Conservation (phyloP, 768 basidiomycete genomes). For the Leucosporidium scottii region DNA sequence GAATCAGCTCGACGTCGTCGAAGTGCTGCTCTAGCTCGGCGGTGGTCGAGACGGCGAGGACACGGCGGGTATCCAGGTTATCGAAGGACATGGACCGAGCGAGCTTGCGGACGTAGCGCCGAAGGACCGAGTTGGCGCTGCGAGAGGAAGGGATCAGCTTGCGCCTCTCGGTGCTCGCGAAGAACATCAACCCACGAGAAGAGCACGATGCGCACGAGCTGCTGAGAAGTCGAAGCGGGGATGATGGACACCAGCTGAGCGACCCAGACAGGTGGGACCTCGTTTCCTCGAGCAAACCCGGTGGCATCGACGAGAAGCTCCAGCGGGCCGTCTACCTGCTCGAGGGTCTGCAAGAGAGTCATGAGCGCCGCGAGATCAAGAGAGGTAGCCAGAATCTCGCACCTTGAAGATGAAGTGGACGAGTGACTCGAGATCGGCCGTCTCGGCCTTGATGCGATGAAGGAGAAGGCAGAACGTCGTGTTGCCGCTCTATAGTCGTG, state of each 20-base stretch:
- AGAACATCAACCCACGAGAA: conserved; percentile 38
- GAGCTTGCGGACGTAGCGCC: conserved; percentile 66
- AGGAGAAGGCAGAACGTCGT: conserved; percentile 55
- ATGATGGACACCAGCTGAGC: conserved; percentile 69
- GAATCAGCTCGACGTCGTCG: conserved; percentile 43
- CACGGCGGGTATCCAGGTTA: conserved; percentile 49
- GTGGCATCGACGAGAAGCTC: conserved; percentile 79
- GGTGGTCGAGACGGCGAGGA: conserved; percentile 58
- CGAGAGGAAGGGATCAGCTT: no score
- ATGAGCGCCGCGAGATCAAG: no score
- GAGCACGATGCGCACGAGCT: conserved; percentile 59
- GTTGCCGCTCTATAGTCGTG: conserved; percentile 14
- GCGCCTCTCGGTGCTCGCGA: no score
- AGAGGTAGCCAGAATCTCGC: conserved; percentile 7
- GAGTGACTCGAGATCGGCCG: conserved; percentile 67
- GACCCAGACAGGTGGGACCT: conserved; percentile 73
- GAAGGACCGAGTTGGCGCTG: conserved; percentile 63
- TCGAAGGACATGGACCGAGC: conserved; percentile 1
- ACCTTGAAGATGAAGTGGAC: conserved; percentile 74
- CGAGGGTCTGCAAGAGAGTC: background rate
- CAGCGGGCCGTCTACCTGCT: conserved; percentile 41
- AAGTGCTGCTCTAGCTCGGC: conserved; percentile 52
- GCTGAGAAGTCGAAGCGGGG: conserved; percentile 59
- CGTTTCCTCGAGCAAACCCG: conserved; percentile 63
- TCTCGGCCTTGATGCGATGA: conserved; percentile 68